Evolutionary conservation across 352 stramenopile genomes (phyloP).

Genomic region (Phytophthora fragariae): DNA sequence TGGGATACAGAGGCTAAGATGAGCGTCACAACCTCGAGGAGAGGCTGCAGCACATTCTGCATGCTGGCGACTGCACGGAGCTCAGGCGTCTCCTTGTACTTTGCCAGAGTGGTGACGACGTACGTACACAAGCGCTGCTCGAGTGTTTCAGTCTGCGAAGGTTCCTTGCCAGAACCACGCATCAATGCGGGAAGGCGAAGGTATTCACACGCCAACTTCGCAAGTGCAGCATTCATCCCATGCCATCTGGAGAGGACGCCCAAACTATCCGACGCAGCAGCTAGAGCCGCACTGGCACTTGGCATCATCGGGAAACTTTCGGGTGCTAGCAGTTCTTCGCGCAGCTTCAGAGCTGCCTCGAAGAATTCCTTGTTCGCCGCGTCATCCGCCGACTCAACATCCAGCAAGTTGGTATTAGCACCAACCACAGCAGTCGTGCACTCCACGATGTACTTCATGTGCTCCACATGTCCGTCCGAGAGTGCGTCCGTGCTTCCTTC

Average conservation of each 20-base stretch:
- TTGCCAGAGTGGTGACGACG: constrained; percentile 62
- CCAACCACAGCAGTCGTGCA: constrained; percentile 64
- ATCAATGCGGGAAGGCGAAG: constrained; percentile 41
- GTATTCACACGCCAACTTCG: constrained; percentile 72
- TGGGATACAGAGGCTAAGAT: constrained; percentile 42
- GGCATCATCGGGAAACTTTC: constrained; percentile 71
- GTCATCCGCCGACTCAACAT: constrained; percentile 22
- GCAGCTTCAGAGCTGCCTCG: constrained; percentile 47
- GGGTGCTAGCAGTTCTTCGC: constrained; percentile 63
- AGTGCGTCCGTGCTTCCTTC: constrained; percentile 65
- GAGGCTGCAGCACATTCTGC: constrained; percentile 62
- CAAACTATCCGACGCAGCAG: constrained; percentile 48
- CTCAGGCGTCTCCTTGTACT: constrained; percentile 71
- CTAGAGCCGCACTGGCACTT: constrained; percentile 50
- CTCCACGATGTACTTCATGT: constrained; percentile 85
- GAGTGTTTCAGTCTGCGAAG: constrained; percentile 28
- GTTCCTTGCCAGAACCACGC: constrained; percentile 25
- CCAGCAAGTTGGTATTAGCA: constrained; percentile 47
- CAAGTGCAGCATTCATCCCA: constrained; percentile 73
- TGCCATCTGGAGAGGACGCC: constrained; percentile 67
- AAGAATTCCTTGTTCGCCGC: constrained; percentile 41
- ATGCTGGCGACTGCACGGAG: constrained; percentile 64
- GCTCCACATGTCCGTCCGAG: constrained; percentile 69
- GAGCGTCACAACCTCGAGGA: constrained; percentile 70
- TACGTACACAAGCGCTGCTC: constrained; percentile 62